A percentile compares a stretch with the other conserved stretches of the same genome.
Conservation (phyloP, 2,329 filamentous ascomycete species). For the Scedosporium boydii region DNA sequence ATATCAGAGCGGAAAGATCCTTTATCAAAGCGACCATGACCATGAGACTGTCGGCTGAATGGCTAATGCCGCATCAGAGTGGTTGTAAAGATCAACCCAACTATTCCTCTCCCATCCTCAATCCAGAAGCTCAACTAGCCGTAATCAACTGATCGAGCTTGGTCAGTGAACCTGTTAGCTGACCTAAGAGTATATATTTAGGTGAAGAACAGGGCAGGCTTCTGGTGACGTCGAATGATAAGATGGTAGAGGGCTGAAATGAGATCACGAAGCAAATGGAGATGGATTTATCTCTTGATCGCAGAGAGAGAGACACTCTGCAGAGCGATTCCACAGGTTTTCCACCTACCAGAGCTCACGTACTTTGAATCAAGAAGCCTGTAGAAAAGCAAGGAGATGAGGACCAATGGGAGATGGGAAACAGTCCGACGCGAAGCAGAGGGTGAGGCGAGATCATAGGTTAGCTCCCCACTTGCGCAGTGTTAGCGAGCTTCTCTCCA, state of each 20-base stretch:
- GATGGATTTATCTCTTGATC: no score
- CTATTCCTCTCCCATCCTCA: background rate
- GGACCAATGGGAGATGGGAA: background rate
- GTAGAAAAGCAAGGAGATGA: background rate
- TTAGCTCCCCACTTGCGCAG: background rate
- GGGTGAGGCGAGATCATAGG: background rate
- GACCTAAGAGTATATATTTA: background rate
- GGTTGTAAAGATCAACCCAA: background rate
- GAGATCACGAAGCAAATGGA: no score
- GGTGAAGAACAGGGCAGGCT: no score
- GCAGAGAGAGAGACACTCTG: background rate
- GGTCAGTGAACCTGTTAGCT: background rate
- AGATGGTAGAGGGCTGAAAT: no score
- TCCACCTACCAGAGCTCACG: background rate
- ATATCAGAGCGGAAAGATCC: background rate
- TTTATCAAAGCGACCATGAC: background rate
- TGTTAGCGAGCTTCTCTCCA: background rate
- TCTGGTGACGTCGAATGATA: no score
- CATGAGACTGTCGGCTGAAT: constrained; percentile 4
- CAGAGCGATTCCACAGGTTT: background rate
- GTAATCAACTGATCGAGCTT: background rate
- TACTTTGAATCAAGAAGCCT: background rate
- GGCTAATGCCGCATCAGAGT: constrained; percentile 4
- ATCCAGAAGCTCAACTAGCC: background rate
- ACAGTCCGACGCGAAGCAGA: background rate